These are phyloP conservation scores for Vigna radiata DNA, from an alignment of 306 rosid genomes.

Conservation along the genomic window DNA sequence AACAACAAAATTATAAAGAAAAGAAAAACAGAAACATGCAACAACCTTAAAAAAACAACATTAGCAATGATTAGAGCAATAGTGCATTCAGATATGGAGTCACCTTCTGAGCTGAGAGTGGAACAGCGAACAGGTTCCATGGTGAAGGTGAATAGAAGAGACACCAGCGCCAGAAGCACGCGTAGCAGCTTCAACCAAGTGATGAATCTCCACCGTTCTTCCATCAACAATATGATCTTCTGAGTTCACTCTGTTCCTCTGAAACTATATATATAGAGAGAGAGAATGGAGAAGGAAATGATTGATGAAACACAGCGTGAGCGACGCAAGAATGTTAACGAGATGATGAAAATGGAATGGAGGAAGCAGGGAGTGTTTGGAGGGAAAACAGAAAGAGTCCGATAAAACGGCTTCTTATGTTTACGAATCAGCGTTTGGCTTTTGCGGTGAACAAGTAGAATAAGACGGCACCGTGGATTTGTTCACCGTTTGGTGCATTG, in stretches of 20 bases:
- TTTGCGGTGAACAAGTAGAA: constrained; percentile 21
- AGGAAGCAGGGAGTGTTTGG: constrained; percentile 4
- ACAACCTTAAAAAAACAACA: background rate
- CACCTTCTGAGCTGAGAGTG: constrained; percentile 62
- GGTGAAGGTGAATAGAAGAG: constrained; percentile 38
- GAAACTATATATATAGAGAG: background rate
- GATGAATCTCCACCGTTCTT: constrained; percentile 50
- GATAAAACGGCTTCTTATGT: constrained; percentile 1
- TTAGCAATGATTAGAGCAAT: background rate
- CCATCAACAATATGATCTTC: constrained; percentile 39
- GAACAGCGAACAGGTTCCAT: constrained; percentile 42
- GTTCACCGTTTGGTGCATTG: constrained; percentile 33
- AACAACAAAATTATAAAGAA: background rate
- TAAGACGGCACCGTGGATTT: constrained; percentile 4
- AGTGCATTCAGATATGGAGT: background rate
- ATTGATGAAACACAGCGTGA: constrained; percentile 19
- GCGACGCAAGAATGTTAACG: constrained; percentile 4
- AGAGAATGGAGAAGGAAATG: background rate
- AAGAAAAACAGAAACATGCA: background rate
- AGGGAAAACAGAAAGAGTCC: constrained; percentile 35
- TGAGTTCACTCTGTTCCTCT: background rate
- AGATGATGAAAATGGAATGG: constrained; percentile 10
- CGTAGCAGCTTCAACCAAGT: constrained; percentile 40
- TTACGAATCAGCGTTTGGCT: constrained; percentile 9
- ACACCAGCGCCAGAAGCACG: constrained; percentile 32